Evolutionary conservation across 2,329 filamentous ascomycete genomes (phyloP).

Genomic region (Fusarium mangiferae): DNA sequence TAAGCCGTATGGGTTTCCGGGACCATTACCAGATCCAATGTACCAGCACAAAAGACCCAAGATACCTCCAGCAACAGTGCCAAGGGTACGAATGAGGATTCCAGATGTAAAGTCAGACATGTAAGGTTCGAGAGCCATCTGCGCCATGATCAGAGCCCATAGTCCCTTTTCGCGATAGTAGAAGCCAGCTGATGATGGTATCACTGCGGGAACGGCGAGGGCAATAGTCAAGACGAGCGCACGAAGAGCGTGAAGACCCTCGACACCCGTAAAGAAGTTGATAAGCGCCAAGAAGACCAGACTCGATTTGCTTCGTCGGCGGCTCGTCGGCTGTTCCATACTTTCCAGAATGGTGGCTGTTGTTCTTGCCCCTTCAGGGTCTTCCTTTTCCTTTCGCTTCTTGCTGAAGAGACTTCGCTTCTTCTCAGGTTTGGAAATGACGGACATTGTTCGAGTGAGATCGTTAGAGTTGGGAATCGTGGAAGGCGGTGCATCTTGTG

Average conservation of each 20-base stretch:
- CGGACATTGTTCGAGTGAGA: constrained; percentile 4
- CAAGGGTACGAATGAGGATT: constrained; percentile 18
- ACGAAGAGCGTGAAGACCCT: constrained; percentile 10
- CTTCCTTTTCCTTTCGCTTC: not conserved
- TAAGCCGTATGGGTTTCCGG: constrained; percentile 26
- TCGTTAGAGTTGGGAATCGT: not conserved
- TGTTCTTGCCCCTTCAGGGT: not conserved
- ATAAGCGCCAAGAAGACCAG: not conserved
- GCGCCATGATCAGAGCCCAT: constrained; percentile 38
- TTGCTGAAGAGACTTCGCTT: constrained; percentile 3
- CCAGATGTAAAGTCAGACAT: constrained; percentile 34
- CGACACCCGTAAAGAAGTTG: constrained; percentile 11
- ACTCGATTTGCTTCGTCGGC: constrained; percentile 11
- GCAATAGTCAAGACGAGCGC: constrained; percentile 4
- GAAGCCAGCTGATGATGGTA: constrained; percentile 25
- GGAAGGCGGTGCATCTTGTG: constrained; percentile 15
- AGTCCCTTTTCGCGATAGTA: constrained; percentile 35
- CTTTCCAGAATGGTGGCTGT: not conserved
- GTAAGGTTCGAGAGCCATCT: constrained; percentile 32
- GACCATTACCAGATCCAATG: constrained; percentile 1
- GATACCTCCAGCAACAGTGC: constrained; percentile 11
- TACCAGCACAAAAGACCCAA: constrained; percentile 21
- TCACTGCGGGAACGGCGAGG: constrained; percentile 1
- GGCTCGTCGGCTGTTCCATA: constrained; percentile 12
- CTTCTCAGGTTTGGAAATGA: constrained; percentile 8